These are phyloP conservation scores for Termitomyces sp. DNA, from an alignment of 768 basidiomycete species.

Conservation along the genomic window DNA sequence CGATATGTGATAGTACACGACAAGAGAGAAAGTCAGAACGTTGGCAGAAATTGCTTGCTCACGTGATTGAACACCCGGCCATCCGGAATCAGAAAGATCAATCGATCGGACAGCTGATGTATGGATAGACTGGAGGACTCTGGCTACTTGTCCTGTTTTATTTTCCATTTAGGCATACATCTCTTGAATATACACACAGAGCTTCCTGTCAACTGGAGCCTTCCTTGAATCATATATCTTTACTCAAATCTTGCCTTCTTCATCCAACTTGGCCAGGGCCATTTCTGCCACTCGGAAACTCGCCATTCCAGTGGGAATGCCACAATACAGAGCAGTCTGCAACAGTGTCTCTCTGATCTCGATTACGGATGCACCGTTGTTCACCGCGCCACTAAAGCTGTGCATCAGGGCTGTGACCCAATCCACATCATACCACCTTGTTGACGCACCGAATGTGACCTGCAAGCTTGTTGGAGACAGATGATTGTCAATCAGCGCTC, in stretches of 20 bases:
- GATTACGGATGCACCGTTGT: constrained; percentile 37
- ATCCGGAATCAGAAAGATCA: neutral
- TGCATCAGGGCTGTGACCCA: neutral
- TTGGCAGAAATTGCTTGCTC: constrained; percentile 1
- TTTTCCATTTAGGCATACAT: neutral
- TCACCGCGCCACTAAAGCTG: constrained; percentile 32
- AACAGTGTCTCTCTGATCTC: constrained; percentile 41
- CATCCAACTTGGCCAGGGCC: constrained; percentile 31
- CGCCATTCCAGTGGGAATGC: constrained; percentile 37
- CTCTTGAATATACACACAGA: neutral
- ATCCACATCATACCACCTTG: neutral
- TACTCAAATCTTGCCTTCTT: constrained; percentile 23
- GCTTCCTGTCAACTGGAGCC: neutral
- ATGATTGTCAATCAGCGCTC: neutral
- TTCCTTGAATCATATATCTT: neutral
- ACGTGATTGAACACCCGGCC: neutral
- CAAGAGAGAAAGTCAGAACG: neutral
- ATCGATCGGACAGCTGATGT: no score
- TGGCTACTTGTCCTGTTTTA: no score
- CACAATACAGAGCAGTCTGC: constrained; percentile 37
- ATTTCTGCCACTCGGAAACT: constrained; percentile 37
- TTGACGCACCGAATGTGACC: constrained; percentile 29
- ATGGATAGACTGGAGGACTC: no score
- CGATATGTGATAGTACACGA: constrained; percentile 4
- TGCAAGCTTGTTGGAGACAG: constrained; percentile 21